A percentile compares a stretch with the other conserved stretches of the same genome.
These are phyloP conservation scores for Penicillium sp. DNA, from an alignment of 2,329 filamentous ascomycete species.

Conservation along the genomic window DNA sequence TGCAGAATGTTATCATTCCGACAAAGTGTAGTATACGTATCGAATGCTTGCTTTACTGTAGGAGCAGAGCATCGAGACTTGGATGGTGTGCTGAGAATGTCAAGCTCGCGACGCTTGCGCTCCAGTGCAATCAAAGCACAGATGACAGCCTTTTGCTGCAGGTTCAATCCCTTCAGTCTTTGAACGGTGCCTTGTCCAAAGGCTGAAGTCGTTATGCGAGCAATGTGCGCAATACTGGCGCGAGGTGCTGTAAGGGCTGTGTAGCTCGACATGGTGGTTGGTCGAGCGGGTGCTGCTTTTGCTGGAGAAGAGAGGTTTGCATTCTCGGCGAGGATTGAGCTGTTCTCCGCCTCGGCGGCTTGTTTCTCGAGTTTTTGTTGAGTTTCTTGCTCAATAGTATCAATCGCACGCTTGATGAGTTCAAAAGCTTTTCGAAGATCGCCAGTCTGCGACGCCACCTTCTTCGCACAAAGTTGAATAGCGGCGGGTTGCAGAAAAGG, in stretches of 20 bases:
- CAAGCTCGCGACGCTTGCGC: slow-evolving; percentile 61
- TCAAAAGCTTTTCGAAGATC: slow-evolving; percentile 95
- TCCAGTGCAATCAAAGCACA: slow-evolving; percentile 89
- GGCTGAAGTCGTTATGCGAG: slow-evolving; percentile 83
- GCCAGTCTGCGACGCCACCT: slow-evolving; percentile 90
- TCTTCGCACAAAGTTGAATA: slow-evolving; percentile 90
- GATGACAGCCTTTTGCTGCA: slow-evolving; percentile 94
- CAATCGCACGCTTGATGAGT: slow-evolving; percentile 85
- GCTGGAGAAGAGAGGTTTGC: slow-evolving; percentile 66
- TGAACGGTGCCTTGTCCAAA: slow-evolving; percentile 89
- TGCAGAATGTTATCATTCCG: slow-evolving; percentile 86
- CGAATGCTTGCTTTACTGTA: slow-evolving; percentile 80
- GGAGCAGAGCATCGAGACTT: slow-evolving; percentile 66
- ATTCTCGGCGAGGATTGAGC: slow-evolving; percentile 79
- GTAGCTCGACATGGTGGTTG: slow-evolving; percentile 54
- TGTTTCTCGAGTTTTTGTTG: slow-evolving; percentile 70
- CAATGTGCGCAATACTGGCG: slow-evolving; percentile 86
- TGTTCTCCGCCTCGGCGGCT: slow-evolving; percentile 58
- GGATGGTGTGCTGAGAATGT: slow-evolving; percentile 58
- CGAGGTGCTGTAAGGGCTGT: slow-evolving; percentile 81
- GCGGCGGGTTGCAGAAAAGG: slow-evolving; percentile 94
- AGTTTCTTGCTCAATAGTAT: slow-evolving; percentile 85
- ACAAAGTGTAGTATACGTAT: slow-evolving; percentile 81
- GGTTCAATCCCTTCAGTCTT: slow-evolving; percentile 81
- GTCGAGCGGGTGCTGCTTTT: slow-evolving; percentile 44